Percentiles rank a stretch among this genome's conserved stretches.
These are phyloP conservation scores for Epicoccum sorghinum DNA, from an alignment of 2,329 filamentous ascomycete genomes.

Conservation along the genomic window DNA sequence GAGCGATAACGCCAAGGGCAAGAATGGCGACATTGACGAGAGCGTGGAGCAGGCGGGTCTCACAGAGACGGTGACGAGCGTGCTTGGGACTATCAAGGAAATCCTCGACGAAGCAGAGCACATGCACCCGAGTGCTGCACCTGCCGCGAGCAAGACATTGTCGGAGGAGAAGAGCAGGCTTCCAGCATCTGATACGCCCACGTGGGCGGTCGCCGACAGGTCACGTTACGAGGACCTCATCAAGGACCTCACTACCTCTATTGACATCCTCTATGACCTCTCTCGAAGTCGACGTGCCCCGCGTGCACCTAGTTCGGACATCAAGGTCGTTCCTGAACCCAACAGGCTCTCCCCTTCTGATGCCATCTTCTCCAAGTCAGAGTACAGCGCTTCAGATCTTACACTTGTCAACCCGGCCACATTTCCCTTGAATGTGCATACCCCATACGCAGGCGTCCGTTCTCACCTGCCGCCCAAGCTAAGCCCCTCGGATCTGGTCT, in stretches of 20 bases:
- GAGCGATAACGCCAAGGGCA: constrained; percentile 68
- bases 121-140: constrained; percentile 62
- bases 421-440: constrained; percentile 32
- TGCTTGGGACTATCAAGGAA: constrained; percentile 81
- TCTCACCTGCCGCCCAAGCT: constrained; percentile 51
- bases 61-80: constrained; percentile 77
- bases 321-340: constrained; percentile 29
- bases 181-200: constrained; percentile 38
- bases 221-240: constrained; percentile 78
- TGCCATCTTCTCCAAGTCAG: constrained; percentile 39
- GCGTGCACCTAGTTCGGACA: constrained; percentile 23
- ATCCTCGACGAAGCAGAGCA: constrained; percentile 77
- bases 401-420: constrained; percentile 53
- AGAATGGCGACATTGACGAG: constrained; percentile 73
- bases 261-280: constrained; percentile 80
- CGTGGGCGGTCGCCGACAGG: constrained; percentile 66
- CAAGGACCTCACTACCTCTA: constrained; percentile 74
- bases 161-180: constrained; percentile 45
- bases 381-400: constrained; percentile 50
- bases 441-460: constrained; percentile 19
- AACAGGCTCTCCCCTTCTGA: constrained; percentile 21
- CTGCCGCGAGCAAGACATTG: constrained; percentile 39
- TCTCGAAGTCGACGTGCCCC: constrained; percentile 67
- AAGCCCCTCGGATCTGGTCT: constrained; percentile 49
- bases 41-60: constrained; percentile 70